phyloP scores from a whole-genome alignment of 768 basidiomycete genomes.

The Auriscalpium microsporum region DNA sequence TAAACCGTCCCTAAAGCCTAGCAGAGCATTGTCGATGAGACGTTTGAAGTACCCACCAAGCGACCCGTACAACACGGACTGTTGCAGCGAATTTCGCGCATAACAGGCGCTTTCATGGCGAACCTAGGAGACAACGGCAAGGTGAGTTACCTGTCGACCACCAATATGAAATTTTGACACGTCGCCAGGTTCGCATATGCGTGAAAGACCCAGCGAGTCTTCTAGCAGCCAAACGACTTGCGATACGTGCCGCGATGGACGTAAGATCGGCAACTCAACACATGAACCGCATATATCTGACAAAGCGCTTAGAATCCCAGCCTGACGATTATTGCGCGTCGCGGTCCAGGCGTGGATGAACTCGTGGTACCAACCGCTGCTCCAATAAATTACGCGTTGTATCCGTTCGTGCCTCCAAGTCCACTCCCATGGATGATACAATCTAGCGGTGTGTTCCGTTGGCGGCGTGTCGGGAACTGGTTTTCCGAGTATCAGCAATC shows the following conservation, averaged over 20 bases:
- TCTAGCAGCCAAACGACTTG: conserved; percentile 41
- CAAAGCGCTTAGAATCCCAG: neutral
- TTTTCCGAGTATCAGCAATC: conserved; percentile 31
- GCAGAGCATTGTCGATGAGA: conserved; percentile 25
- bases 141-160: conserved; percentile 23
- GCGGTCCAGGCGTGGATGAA: neutral
- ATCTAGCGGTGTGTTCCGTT: conserved; percentile 40
- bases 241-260: conserved; percentile 33
- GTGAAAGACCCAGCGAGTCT: conserved; percentile 36
- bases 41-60: conserved; percentile 36
- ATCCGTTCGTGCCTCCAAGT: conserved; percentile 51
- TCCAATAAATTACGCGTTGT: conserved; percentile 43
- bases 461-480: conserved; percentile 59
- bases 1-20: neutral
- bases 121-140: conserved; percentile 36
- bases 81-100: conserved; percentile 59
- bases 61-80: conserved; percentile 35
- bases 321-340: conserved; percentile 5
- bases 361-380: conserved; percentile 4
- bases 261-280: neutral
- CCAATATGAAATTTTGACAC: neutral
- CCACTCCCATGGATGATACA: conserved; percentile 41
- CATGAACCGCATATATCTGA: conserved; percentile 4
- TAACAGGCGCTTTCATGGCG: conserved; percentile 57
- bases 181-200: conserved; percentile 44